phyloP scores from a whole-genome alignment of 2,329 filamentous ascomycete species.

The Aureobasidium sp. region DNA sequence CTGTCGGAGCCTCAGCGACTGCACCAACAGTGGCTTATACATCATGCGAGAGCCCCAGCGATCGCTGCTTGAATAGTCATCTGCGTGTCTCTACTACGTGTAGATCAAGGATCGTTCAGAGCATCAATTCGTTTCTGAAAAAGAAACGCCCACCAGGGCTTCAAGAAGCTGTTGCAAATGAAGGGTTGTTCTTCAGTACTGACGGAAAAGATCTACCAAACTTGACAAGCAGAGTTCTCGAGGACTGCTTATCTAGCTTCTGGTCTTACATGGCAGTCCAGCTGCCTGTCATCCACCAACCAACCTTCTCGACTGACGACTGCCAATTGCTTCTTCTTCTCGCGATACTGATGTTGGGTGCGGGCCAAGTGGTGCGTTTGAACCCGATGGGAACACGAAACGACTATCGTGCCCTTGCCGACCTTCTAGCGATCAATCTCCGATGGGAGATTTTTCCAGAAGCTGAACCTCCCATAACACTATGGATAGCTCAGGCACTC shows the following conservation, averaged over 20 bases:
- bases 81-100: neutral
- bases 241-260: conserved; percentile 81
- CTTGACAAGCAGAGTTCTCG: conserved; percentile 84
- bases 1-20: neutral
- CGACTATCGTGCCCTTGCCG: conserved; percentile 71
- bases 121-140: neutral
- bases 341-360: conserved; percentile 83
- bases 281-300: conserved; percentile 83
- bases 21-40: too few relatives aligned
- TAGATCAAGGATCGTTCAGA: neutral
- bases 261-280: conserved; percentile 91
- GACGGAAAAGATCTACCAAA: conserved; percentile 30
- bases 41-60: neutral
- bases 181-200: neutral
- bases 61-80: neutral
- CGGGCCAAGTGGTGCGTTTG: conserved; percentile 73
- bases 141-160: neutral
- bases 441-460: conserved; percentile 93
- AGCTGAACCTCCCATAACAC: conserved; percentile 79
- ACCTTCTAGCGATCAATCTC: conserved; percentile 81
- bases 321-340: conserved; percentile 74
- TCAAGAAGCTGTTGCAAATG: neutral
- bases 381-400: conserved; percentile 65
- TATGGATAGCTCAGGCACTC: conserved; percentile 89
- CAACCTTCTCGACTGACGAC: conserved; percentile 78